Evolutionary conservation across 176 grass and related monocot species (phyloP).

Genomic region (Zoysia pacifica): DNA sequence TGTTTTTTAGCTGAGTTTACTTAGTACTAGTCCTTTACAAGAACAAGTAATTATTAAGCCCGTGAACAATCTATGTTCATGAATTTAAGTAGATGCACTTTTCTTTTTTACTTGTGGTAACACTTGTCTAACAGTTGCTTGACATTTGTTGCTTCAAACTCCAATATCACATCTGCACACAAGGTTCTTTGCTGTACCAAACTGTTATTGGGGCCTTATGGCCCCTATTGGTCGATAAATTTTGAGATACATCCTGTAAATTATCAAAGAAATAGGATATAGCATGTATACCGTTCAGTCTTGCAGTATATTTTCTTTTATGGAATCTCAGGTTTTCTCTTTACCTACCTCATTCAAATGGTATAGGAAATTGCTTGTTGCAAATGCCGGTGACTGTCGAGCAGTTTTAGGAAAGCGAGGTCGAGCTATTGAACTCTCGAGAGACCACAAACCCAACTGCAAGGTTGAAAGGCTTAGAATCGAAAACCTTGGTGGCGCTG

Average conservation of each 20-base stretch:
- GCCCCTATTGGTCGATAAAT: slow-evolving; percentile 17
- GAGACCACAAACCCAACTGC: slow-evolving; percentile 86
- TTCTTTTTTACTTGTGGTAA: neutral
- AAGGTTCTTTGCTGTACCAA: slow-evolving; percentile 38
- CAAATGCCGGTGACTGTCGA: slow-evolving; percentile 89
- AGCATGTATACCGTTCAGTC: slow-evolving; percentile 16
- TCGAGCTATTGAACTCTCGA: slow-evolving; percentile 73
- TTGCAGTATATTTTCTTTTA: slow-evolving; percentile 21
- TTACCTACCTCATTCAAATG: slow-evolving; percentile 42
- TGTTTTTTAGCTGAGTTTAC: slow-evolving; percentile 19
- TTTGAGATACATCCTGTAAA: neutral
- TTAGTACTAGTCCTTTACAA: neutral
- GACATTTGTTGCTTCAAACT: slow-evolving; percentile 38
- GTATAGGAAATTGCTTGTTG: slow-evolving; percentile 74
- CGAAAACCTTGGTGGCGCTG: slow-evolving; percentile 72
- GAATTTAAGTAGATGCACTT: neutral
- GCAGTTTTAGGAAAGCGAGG: slow-evolving; percentile 85
- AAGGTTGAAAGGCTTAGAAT: slow-evolving; percentile 72
- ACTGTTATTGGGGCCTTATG: slow-evolving; percentile 19
- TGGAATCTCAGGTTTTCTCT: slow-evolving; percentile 32
- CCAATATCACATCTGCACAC: slow-evolving; percentile 21
- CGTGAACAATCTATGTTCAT: too few species aligned
- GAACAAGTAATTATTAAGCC: slow-evolving; percentile 11
- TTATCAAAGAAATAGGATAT: neutral
- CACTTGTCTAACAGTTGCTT: neutral